These are phyloP conservation scores for Ceratocystis eucalypticola DNA, from an alignment of 2,329 filamentous ascomycete species.

Conservation along the genomic window DNA sequence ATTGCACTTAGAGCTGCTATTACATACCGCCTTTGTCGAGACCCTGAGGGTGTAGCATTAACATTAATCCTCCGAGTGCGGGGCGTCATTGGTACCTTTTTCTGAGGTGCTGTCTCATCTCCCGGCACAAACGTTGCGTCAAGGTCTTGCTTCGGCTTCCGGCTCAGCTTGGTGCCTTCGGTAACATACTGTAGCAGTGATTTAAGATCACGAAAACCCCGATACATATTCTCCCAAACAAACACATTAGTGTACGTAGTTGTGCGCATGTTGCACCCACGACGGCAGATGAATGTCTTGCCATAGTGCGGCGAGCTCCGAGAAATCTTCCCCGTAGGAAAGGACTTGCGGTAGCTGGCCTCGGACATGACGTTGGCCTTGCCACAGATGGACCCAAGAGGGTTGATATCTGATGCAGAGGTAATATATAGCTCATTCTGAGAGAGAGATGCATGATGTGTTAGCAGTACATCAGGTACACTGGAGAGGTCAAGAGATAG, in stretches of 20 bases:
- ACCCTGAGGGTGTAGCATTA: constrained; percentile 1
- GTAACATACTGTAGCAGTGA: constrained; percentile 54
- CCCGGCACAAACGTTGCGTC: background rate
- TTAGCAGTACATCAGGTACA: background rate
- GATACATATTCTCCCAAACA: constrained; percentile 74
- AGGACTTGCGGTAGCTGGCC: constrained; percentile 50
- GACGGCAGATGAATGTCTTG: constrained; percentile 78
- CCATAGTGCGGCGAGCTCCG: constrained; percentile 60
- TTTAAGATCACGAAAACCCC: constrained; percentile 49
- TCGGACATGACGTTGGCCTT: constrained; percentile 70
- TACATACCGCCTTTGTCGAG: constrained; percentile 13
- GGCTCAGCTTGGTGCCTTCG: constrained; percentile 56
- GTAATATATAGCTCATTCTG: constrained; percentile 89
- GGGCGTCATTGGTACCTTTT: constrained; percentile 11
- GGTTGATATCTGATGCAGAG: constrained; percentile 72
- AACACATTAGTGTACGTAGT: constrained; percentile 89
- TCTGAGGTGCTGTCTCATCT: background rate
- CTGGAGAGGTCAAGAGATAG: background rate
- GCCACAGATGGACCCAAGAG: constrained; percentile 78
- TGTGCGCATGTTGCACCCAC: constrained; percentile 79
- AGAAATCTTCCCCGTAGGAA: constrained; percentile 63
- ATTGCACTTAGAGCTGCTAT: background rate
- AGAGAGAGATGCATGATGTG: background rate
- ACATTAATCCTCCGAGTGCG: constrained; percentile 12
- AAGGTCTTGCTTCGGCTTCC: constrained; percentile 23